Evolutionary conservation across 2,329 filamentous ascomycete species (phyloP), one percentile per base, ranked within the genome.

Genomic region (Trichoderma arundinaceum): DNA sequence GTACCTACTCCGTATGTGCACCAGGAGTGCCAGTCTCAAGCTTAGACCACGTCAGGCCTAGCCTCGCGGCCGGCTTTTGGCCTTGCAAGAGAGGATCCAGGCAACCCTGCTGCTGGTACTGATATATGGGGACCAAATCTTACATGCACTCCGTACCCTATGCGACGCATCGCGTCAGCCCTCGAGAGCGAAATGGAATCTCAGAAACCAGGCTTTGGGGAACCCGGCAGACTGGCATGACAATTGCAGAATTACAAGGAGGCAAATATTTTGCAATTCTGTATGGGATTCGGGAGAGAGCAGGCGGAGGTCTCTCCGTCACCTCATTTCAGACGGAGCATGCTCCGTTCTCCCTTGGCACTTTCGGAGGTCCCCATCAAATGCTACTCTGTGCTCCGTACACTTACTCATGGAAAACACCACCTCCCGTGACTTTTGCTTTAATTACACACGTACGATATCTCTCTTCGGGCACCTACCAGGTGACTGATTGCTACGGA

Each of bases 81-180:
- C 13, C 59, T 48, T 33, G 38, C 59, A 8, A n/a, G 58, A 51
- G 59, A 62, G 59, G 59, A 62, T 52, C 59, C 44, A 28, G 35
- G 19, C 57, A 60, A 60, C 57, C 57, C 57, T 60, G 57, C 44
- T 51, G 46, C 57, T 51, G 57, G 57, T 60, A 49, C 57, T 60
- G 57, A 60, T 39, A 41, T 38, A 60, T 60, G 57, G 57, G 57
- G 46, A 60, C 44, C 44, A 41, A 60, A 60, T 60, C 57, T 60
- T 60, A 59, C 56, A 38, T 12, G 15, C 41, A 17, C 54, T 17
- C 9, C 17, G 51, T 39, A 15, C 41, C 54, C 54, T 57, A 44
- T 60, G 57, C 57, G 41, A 48, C 43, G 56, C 56, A 48, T 59
- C 56, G 41, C 54, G 56, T 38, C 56, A 59, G 56, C 56, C 38